phyloP scores from a whole-genome alignment of 768 basidiomycete genomes.

The Clitopilus hobsonii region DNA sequence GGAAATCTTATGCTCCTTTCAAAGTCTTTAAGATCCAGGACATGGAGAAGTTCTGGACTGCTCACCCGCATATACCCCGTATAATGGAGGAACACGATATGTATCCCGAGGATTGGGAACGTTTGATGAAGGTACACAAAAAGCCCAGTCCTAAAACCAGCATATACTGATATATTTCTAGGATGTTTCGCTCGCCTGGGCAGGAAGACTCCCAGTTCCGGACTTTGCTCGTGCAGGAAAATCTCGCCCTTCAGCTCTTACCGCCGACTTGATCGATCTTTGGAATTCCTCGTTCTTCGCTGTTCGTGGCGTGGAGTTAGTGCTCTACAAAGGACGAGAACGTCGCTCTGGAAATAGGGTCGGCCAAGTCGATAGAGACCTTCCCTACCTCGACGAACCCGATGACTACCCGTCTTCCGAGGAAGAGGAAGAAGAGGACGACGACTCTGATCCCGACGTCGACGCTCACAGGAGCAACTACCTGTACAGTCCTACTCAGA shows the following conservation, averaged over 20 bases:
- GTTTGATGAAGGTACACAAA: conserved; percentile 64
- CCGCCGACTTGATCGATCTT: conserved; percentile 69
- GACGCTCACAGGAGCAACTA: conserved; percentile 29
- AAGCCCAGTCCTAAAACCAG: background rate
- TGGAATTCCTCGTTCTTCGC: conserved; percentile 81
- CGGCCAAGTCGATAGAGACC: conserved; percentile 50
- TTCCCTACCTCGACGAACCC: conserved; percentile 43
- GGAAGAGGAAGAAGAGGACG: conserved; percentile 30
- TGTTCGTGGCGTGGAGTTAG: conserved; percentile 69
- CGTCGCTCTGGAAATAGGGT: conserved; percentile 63
- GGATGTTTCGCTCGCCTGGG: conserved; percentile 77
- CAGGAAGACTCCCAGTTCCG: conserved; percentile 67
- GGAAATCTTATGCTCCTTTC: conserved; percentile 66
- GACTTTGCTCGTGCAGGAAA: conserved; percentile 40
- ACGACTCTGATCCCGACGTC: conserved; percentile 37
- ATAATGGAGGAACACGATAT: conserved; percentile 76
- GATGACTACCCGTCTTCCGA: conserved; percentile 37
- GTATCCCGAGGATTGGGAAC: conserved; percentile 72
- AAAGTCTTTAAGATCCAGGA: conserved; percentile 67
- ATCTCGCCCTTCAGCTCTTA: conserved; percentile 54
- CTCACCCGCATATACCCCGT: conserved; percentile 66
- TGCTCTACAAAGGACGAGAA: conserved; percentile 77
- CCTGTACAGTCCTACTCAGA: conserved; percentile 37
- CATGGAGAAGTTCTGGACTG: conserved; percentile 70
- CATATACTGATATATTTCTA: conserved; percentile 19